phyloP scores from a whole-genome alignment of 768 basidiomycete species.

The Lenzites betulinus region DNA sequence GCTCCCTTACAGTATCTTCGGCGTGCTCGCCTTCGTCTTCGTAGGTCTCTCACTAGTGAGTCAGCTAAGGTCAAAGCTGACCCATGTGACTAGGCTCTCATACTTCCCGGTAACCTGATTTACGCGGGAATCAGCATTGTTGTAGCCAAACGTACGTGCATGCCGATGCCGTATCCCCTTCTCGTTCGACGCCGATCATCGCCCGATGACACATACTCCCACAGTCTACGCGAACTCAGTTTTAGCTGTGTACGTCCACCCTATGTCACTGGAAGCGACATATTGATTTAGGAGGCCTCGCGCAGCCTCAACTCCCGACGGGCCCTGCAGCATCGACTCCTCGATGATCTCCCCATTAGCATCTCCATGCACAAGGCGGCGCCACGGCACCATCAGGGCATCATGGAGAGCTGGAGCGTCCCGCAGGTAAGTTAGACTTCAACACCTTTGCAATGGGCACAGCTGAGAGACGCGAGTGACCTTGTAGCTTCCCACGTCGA shows the following conservation, averaged over 20 bases:
- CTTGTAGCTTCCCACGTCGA: no score
- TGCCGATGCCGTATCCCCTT: no score
- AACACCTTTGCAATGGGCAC: no score
- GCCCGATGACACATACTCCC: background rate
- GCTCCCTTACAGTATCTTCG: background rate
- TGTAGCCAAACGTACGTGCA: background rate
- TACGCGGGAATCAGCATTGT: background rate
- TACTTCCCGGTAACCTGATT: background rate
- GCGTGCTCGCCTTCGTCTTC: background rate
- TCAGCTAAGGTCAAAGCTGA: background rate
- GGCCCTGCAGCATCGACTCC: background rate
- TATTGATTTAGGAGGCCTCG: no score
- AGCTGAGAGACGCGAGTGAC: no score
- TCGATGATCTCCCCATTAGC: background rate
- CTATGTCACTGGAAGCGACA: no score
- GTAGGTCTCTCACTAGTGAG: background rate
- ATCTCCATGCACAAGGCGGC: no score
- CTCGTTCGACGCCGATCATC: background rate
- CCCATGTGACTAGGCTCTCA: background rate
- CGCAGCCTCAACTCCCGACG: background rate
- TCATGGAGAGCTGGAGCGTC: no score
- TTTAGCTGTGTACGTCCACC: background rate
- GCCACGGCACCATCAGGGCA: no score
- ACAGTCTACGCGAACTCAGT: conserved; percentile 2
- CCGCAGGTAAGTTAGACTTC: no score